Percentiles rank a stretch among this genome's conserved stretches.
Evolutionary conservation across 1,284 basidiomycete species (phyloP).

Genomic region (Puccinia coronata): DNA sequence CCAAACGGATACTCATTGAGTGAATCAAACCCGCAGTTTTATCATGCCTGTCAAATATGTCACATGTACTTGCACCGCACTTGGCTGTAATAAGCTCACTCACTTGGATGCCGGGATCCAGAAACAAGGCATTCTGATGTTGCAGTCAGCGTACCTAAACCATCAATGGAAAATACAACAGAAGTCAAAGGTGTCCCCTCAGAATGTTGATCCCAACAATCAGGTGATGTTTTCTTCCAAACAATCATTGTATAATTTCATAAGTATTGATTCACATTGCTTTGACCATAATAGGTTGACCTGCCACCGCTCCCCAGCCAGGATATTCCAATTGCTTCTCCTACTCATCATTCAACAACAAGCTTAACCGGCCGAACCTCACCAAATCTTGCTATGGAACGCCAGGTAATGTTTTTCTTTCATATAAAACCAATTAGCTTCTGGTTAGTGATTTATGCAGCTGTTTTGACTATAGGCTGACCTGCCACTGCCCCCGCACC

Average conservation of each 20-base stretch:
- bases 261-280: background rate
- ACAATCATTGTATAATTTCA: background rate
- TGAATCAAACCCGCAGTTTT: no score
- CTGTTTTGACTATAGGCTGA: no score
- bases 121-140: background rate
- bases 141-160: background rate
- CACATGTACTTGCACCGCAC: conserved; percentile 23
- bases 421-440: no score
- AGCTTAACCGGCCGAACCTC: no score
- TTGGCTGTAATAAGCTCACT: background rate
- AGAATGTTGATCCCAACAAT: background rate
- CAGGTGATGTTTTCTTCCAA: background rate
- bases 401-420: no score
- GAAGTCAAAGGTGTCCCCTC: background rate
- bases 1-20: no score
- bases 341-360: no score
- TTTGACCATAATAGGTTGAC: background rate
- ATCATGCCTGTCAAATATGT: no score
- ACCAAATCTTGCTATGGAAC: no score
- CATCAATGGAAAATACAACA: conserved; percentile 11
- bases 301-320: background rate
- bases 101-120: background rate
- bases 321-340: no score
- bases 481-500: no score
- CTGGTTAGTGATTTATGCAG: no score